Evolutionary conservation across 2,329 filamentous ascomycete genomes (phyloP), one percentile per base, ranked within the genome.

Genomic region (Thielaviopsis punctulata): DNA sequence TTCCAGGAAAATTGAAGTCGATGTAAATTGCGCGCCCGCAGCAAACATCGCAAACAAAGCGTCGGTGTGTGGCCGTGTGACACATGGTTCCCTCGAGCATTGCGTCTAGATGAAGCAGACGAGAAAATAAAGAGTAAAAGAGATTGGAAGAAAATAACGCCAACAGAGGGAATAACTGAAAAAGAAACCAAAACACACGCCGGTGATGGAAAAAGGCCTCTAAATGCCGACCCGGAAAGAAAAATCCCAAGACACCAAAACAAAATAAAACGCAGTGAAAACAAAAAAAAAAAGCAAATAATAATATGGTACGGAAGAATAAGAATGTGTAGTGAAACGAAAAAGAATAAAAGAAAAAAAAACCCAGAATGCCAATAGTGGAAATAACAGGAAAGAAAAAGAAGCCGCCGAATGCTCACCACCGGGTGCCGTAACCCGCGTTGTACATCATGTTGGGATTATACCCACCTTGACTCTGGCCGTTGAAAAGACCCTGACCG

Each of bases 391-490:
- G 8, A 45, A 25, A 23, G 30, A 51, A 21, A 50, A 45, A 21
- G 23, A 43, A 39, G 36, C 39, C 25, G 36, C 18, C 41, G 25
- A 21, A 25, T 50, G 41, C 43, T 55, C 50, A 55, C 53, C 53
- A 55, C 39, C 53, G 53, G 47, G 46, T 55, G 21, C 49, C 50
- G 25, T 45, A 41, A 25, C 39, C 46, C 39, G 44, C 51, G 21
- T 55, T 55, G 66, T 94, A 94, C 77, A 94, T 85, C 79, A 86
- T 84, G 69, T 74, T 80, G 62, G 80, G 77, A 66, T 84, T 88
- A 79, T 93, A 95, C 84, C 86, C 88, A 92, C 87, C 87, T 90
- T 94, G 84, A 65, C 73, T 76, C 76, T 83, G 84, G 71, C 85
- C 85, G 71, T 83, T 83, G 72, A 92, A 94, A 69, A 92, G 77